Evolutionary conservation across 805 yeast species (phyloP), one percentile per base, ranked within the genome.

Genomic region (Metschnikowia noctiluminum): DNA sequence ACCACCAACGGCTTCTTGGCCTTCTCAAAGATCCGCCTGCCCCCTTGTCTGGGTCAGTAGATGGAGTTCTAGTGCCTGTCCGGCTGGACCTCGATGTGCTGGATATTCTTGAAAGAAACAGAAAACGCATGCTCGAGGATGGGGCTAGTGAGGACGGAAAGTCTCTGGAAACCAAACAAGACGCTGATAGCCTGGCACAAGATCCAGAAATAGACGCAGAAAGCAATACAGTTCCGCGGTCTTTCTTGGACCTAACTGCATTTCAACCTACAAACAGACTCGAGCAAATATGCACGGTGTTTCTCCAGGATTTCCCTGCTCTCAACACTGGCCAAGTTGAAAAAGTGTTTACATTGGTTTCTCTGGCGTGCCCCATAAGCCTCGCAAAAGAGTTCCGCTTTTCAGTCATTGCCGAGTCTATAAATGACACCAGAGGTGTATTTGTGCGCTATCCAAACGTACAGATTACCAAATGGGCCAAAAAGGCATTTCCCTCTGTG

Each of bases 231-330:
- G 59, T 52, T 39, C 57, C 54, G 12, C 38, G 39, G 5, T 41
- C 57, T 13, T 67, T 52, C 45, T 58, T 64, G 6, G 66, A 61
- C 1, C 58, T 74, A 12, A 59, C 58, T 6, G 40, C 44, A 4
- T 64, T 76, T 34, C 49, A 45, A 4, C 76, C 78, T 0, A 43
- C 48, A 1, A 70, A 64, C 38, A 58, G 71, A 36, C 60, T 64
- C 38, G 65, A 71, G 34, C 77, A 76, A 47, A 46, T 73, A 6
- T 54, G 60, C 41, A 64, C 69, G 4, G 58, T 73, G 2, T 56
- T 65, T 6, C 51, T 75, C 11, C 57, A 61, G 26, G 67, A 67
- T 36, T 65, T 76, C 45, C 72, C 70, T 7, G 63, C 61, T 12
- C 50, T 73, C 5, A 55, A 60, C 31, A 57, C 57, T 37, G 47